phyloP scores from a whole-genome alignment of 805 yeast species.

The Candida qinlingensis region DNA sequence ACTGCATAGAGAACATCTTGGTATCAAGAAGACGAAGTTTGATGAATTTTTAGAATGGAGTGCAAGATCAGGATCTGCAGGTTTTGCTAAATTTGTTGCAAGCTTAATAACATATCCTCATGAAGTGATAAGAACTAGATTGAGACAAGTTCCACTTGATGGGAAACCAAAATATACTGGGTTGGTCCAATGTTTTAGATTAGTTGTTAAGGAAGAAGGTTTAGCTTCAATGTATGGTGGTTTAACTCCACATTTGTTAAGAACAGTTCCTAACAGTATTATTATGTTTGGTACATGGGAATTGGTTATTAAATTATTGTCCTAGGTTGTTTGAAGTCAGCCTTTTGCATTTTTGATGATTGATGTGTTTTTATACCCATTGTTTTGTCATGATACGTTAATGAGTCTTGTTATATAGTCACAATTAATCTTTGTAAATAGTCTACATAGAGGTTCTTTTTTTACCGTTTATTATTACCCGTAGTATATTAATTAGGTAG shows the following conservation, averaged over 20 bases:
- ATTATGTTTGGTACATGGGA: constrained; percentile 99
- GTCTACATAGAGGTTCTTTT: neutral
- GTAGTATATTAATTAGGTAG: neutral
- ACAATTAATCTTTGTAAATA: constrained; percentile 1
- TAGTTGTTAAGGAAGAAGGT: constrained; percentile 91
- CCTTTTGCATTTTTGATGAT: neutral
- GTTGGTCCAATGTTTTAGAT: constrained; percentile 75
- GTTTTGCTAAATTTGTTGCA: constrained; percentile 91
- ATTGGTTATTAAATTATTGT: constrained; percentile 56
- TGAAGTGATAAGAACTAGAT: constrained; percentile 91
- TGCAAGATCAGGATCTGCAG: constrained; percentile 96
- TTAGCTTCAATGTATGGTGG: constrained; percentile 94
- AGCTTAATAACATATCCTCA: constrained; percentile 93
- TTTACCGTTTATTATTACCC: neutral
- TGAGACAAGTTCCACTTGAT: constrained; percentile 87
- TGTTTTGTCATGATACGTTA: neutral
- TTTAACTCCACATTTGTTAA: constrained; percentile 88
- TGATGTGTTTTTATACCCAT: neutral
- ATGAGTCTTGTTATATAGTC: neutral
- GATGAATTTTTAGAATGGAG: constrained; percentile 84
- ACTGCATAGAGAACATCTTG: constrained; percentile 31
- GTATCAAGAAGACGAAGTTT: constrained; percentile 33
- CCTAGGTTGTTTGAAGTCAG: constrained; percentile 19
- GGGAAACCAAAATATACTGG: constrained; percentile 88
- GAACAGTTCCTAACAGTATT: constrained; percentile 97